A percentile compares a stretch with the other conserved stretches of the same genome.
Evolutionary conservation across 2,329 filamentous ascomycete species (phyloP).

Genomic region (Colletotrichum theobromicola): DNA sequence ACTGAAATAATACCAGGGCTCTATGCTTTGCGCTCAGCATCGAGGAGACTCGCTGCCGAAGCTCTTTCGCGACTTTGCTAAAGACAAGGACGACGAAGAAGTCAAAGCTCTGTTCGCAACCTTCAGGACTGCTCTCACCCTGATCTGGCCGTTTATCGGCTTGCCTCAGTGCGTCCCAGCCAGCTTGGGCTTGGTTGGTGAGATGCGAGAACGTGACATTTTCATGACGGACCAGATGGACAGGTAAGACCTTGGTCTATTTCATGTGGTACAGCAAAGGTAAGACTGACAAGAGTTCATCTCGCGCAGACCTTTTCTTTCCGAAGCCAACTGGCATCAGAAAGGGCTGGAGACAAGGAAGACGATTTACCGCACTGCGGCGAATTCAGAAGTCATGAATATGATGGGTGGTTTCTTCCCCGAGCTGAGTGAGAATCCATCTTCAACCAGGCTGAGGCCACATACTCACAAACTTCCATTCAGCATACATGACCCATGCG

Average conservation of each 20-base stretch:
- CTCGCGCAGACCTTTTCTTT: not conserved
- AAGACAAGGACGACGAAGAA: not conserved
- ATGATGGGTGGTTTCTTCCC: not conserved
- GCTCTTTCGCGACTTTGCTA: not conserved
- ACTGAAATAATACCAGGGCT: not conserved
- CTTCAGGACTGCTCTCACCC: not conserved
- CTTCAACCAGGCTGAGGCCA: not conserved
- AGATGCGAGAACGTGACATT: not conserved
- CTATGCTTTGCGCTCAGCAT: not conserved
- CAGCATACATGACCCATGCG: not conserved
- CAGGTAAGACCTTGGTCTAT: not conserved
- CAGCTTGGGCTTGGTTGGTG: not conserved
- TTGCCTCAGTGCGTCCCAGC: not conserved
- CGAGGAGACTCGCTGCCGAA: not conserved
- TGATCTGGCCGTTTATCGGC: not conserved
- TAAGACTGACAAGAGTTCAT: not conserved
- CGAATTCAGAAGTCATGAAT: not conserved
- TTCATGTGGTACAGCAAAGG: not conserved
- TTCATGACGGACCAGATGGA: not conserved
- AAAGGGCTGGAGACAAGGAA: not conserved
- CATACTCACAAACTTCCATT: not conserved
- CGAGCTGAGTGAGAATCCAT: not conserved
- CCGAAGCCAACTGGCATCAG: not conserved
- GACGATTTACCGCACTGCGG: not conserved
- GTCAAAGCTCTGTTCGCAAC: not conserved